Evolutionary conservation across 2,329 filamentous ascomycete species (phyloP).

Genomic region (Monosporascus cannonballus): DNA sequence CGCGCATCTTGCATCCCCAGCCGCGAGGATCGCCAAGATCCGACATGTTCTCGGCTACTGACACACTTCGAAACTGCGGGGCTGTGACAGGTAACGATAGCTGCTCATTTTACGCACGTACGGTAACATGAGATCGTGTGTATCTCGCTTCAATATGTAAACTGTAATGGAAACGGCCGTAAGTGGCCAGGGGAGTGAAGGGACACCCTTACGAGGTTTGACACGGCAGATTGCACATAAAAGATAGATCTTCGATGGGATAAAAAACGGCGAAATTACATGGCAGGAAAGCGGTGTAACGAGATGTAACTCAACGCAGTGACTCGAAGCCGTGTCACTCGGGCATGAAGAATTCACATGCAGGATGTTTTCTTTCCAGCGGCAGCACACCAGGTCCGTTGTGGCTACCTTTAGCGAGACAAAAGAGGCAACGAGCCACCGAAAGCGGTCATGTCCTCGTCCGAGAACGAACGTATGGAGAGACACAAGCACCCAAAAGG

Average conservation of each 20-base stretch:
- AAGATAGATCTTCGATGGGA: not conserved
- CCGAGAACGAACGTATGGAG: constrained; percentile 11
- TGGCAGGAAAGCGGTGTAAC: not conserved
- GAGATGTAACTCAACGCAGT: not conserved
- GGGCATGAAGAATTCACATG: not conserved
- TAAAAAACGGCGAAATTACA: not conserved
- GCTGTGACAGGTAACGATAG: not conserved
- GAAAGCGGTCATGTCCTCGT: constrained; percentile 10
- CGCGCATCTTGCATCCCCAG: not conserved
- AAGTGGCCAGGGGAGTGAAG: not conserved
- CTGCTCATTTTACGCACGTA: not conserved
- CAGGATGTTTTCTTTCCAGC: not conserved
- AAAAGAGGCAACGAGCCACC: constrained; percentile 13
- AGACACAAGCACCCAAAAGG: constrained; percentile 9
- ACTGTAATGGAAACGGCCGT: not conserved
- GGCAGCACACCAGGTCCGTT: constrained; percentile 3
- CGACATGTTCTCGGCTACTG: not conserved
- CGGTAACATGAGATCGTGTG: not conserved
- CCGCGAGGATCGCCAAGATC: not conserved
- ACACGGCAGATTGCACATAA: not conserved
- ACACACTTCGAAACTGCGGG: not conserved
- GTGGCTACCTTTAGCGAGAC: constrained; percentile 9
- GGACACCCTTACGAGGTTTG: not conserved
- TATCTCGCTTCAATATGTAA: not conserved
- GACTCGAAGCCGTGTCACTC: not conserved